Base-by-base conservation (phyloP, 2,329 filamentous ascomycete species). In the Hymenoscyphus fraxineus region DNA sequence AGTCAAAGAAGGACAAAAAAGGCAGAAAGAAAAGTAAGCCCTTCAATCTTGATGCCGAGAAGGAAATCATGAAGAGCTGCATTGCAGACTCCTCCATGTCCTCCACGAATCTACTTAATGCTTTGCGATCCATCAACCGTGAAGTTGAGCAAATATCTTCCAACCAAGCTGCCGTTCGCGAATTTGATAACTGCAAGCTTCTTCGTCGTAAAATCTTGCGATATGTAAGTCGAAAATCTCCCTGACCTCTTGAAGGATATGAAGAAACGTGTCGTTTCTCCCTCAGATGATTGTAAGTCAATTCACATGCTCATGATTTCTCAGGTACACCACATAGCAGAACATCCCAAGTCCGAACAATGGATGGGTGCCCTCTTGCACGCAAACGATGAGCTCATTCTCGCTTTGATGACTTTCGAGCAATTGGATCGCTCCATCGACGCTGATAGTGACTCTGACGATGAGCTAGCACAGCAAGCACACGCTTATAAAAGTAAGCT, bases 351-450 rank as follows among this genome's bases (percentile, higher is more conserved):
- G 75, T 89, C 88, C 9, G 94, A 98, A 73, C 88, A 98, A 73
- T 97, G 91, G 83, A 88, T 99, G 9, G 95, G 94, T 54, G 89
- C 92, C 66, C 83, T 99, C 4, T 87, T 99, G 19, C 92, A 95
- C 73, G 93, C 94, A 68, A 98, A 99, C 73, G 95, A 99, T 72
- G 91, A 96, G 77, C 88, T 99, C n/a, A 91, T 98, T 51, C 89
- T 89, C 67, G 92, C 93, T 1, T 83, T 99, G 64, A 97, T 96
- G 86, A 91, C 93, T 0, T 99, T 93, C 74, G 94, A 98, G 77
- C 91, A 97, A 71, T 85, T 98, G 68, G 94, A 99, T 75, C 88
- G 89, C 66, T 93, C 91, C 58, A 90, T 94, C 68, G 90, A 92
- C 69, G 87, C 87, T 6, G 88, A 90, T 73, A 89, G 86, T 69